Evolutionary conservation across 1,284 basidiomycete genomes (phyloP).

Genomic region (Meripilus lineatus): DNA sequence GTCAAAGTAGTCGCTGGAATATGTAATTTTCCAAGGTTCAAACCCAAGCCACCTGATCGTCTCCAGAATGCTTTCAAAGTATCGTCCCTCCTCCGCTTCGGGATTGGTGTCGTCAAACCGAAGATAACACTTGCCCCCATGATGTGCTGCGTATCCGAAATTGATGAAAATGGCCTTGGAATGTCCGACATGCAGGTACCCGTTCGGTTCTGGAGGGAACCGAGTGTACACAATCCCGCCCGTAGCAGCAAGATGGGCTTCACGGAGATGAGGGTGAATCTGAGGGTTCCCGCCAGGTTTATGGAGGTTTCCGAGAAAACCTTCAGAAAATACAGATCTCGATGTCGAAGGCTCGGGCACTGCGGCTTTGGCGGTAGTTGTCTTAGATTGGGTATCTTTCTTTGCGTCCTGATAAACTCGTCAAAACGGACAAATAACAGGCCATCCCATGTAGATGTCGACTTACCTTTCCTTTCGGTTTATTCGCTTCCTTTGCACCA

Average conservation of each 20-base stretch:
- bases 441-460: neutral
- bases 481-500: conserved; percentile 71
- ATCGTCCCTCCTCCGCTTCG: conserved; percentile 93
- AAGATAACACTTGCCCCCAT: conserved; percentile 89
- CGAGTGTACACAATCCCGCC: conserved; percentile 89
- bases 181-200: conserved; percentile 94
- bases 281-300: conserved; percentile 95
- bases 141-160: conserved; percentile 94
- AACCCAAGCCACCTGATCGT: conserved; percentile 96
- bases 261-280: conserved; percentile 71
- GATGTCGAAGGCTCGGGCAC: conserved; percentile 34
- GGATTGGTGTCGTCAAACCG: conserved; percentile 99
- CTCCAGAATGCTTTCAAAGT: conserved; percentile 96
- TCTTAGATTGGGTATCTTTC: conserved; percentile 35
- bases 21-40: conserved; percentile 99
- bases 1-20: conserved; percentile 97
- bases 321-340: conserved; percentile 87
- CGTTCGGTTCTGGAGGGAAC: conserved; percentile 99
- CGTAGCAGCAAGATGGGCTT: conserved; percentile 80
- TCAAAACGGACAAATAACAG: conserved; percentile 3
- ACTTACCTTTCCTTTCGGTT: conserved; percentile 67
- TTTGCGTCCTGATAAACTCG: conserved; percentile 46
- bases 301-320: conserved; percentile 92
- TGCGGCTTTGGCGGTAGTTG: conserved; percentile 31
- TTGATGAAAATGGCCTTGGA: conserved; percentile 99